Base-by-base conservation (phyloP, 257 asterid species). In the Fraxinus excelsior region DNA sequence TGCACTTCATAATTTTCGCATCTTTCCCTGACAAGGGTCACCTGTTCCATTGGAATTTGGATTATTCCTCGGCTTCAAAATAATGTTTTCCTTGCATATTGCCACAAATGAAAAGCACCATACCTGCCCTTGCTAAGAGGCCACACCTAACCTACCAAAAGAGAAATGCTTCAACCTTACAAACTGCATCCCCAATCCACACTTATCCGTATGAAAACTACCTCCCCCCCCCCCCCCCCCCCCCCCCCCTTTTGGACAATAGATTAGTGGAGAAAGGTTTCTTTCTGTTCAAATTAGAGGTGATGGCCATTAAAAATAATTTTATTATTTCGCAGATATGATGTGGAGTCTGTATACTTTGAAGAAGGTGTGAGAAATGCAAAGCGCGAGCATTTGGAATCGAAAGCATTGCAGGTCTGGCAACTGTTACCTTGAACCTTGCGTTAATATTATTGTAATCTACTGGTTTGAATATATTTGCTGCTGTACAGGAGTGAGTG, bases 351-450 rank as follows among this genome's bases (percentile, higher is more conserved):
- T 67, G 14, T 32, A 71, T 80, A 72, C 71, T 86, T 85, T 79
- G 91, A 90, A 74, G 89, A 88, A 79, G 80, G 70, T 18, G 92
- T 88, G 73, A 86, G 89, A 78, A 85, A 80, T 49, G 85, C 80
- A 18, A 90, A 86, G 78, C 90, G 86, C 23, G 68, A 80, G 66
- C 79, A 87, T 78, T 80, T 90, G 77, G 82, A 68, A 66, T 74
- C 76, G 8, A 84, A 90, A 79, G 85, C 86, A 42, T 78, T 90
- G 75, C 86, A 85, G 87, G 92, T 74, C 40, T 75, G 81, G 28
- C 25, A 9, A n/a, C 40, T 38, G 3, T 65, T 58, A 16, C n/a
- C 44, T 56, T 4, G 58, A 26, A 23, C 18, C 60, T 34, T 32
- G 40, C 72, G 18, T 40, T 62, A 53, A 46, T 62, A 32, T 62